Conservation (phyloP, 805 yeast species). For the Danielia oregonensis region DNA sequence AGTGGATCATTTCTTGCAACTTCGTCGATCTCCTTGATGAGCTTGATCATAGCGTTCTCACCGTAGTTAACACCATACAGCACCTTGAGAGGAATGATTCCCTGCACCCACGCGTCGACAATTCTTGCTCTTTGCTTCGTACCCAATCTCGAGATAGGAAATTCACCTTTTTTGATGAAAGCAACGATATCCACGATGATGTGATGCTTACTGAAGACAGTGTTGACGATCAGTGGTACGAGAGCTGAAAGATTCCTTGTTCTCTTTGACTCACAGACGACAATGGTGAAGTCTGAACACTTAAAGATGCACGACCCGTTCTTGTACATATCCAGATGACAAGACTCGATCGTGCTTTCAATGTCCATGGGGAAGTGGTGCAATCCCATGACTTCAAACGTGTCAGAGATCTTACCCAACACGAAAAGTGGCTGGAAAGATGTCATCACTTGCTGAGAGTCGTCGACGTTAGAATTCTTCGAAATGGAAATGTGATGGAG, state of each 20-base stretch:
- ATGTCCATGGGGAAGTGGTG: slow-evolving; percentile 88
- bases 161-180: slow-evolving; percentile 60
- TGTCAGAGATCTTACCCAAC: slow-evolving; percentile 77
- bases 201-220: slow-evolving; percentile 76
- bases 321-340: slow-evolving; percentile 55
- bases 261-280: slow-evolving; percentile 63
- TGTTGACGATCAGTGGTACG: slow-evolving; percentile 79
- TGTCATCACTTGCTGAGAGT: slow-evolving; percentile 18
- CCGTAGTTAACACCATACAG: slow-evolving; percentile 59
- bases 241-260: slow-evolving; percentile 59
- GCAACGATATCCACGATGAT: slow-evolving; percentile 79
- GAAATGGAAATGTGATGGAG: slow-evolving; percentile 63
- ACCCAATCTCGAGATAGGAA: slow-evolving; percentile 69
- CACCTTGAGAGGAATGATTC: slow-evolving; percentile 39
- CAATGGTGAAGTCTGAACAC: slow-evolving; percentile 74
- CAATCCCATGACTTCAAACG: slow-evolving; percentile 87
- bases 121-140: slow-evolving; percentile 73
- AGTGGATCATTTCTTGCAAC: slow-evolving; percentile 38
- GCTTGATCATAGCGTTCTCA: slow-evolving; percentile 56
- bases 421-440: slow-evolving; percentile 77
- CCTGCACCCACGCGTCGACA: slow-evolving; percentile 51
- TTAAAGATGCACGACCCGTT: slow-evolving; percentile 66
- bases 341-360: slow-evolving; percentile 48
- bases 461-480: slow-evolving; percentile 28
- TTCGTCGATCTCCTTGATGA: slow-evolving; percentile 51